phyloP scores from a whole-genome alignment of 1,284 basidiomycete species.

The Rhizoctonia solani region DNA sequence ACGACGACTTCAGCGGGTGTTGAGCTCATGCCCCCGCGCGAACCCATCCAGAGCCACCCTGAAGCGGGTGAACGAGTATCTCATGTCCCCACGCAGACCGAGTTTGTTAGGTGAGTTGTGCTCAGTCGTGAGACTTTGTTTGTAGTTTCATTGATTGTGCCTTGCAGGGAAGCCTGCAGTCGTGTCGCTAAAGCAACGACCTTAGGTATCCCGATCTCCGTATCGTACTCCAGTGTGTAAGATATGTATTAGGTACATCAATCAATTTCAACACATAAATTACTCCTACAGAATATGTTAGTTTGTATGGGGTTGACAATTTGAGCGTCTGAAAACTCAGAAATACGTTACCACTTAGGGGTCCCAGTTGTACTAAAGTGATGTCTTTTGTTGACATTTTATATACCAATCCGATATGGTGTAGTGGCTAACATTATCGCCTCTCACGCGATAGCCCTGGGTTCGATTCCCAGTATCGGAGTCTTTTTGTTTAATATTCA shows the following conservation, averaged over 20 bases:
- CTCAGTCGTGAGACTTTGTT: not conserved
- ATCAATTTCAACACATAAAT: not conserved
- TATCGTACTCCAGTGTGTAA: too few relatives aligned
- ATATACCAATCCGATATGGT: constrained; percentile 20
- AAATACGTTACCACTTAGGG: not conserved
- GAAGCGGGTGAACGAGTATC: constrained; percentile 76
- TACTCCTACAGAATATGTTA: not conserved
- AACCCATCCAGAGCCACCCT: constrained; percentile 77
- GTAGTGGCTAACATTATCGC: constrained; percentile 33
- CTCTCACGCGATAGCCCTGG: too few relatives aligned
- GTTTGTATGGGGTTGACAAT: too few relatives aligned
- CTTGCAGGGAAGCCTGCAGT: not conserved
- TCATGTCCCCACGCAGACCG: constrained; percentile 57
- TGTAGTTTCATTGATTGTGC: not conserved
- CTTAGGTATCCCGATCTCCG: too few relatives aligned
- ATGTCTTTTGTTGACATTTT: too few relatives aligned
- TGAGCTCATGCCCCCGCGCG: constrained; percentile 66
- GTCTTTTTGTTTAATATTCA: not conserved
- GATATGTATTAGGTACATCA: too few relatives aligned
- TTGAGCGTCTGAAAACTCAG: not conserved
- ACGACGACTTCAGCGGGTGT: constrained; percentile 79
- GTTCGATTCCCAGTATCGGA: constrained; percentile 30
- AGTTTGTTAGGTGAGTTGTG: constrained; percentile 53
- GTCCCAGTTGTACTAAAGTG: too few relatives aligned
- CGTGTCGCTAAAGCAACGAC: too few relatives aligned